Base-by-base conservation (phyloP, 768 basidiomycete species). In the Leccinum truebloodii region DNA sequence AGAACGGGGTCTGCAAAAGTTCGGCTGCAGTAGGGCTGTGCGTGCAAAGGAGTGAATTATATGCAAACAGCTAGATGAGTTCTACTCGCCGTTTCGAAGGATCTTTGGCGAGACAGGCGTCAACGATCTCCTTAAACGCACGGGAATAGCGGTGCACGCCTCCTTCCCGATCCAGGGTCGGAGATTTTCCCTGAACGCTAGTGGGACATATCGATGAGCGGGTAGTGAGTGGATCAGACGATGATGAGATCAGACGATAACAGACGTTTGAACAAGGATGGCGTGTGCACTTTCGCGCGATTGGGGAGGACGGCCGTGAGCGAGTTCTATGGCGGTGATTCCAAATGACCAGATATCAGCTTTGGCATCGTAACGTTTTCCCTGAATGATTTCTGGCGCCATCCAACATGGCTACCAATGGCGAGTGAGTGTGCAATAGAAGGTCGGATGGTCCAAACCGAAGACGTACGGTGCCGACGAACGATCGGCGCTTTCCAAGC, bases 311-410 rank as follows among this genome's bases (percentile, higher is more conserved):
- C 88, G 85, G 0, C 95, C 95, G 68, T 92, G 88, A 0, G 92
- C 82, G 34, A 98, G 80, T 72, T 97, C 95, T 51, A 97, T 77
- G 16, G 94, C 90, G n/a, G 94, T 96, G 60, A 98, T 95, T 13
- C 93, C 95, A 71, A 97, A 91, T 59, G 92, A 94, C 94, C 95
- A 98, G 59, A 98, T 95, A 70, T 98, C 95, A 20, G 93, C 93
- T 63, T 87, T 84, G 13, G 86, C 82, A 70, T 95, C 94, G 71
- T 95, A 96, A 58, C 85, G 84, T 65, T 83, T 83, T 54, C 94
- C 90, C 65, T 89, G 83, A 52, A 98, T 91, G 24, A 97, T 83
- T 67, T 98, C 95, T 2, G 95, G 95, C 0, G 95, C 93, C 95
- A 97, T 98, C 93, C 93, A 97, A 71, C 91, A 93, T 1, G 95